phyloP scores from a whole-genome alignment of 768 basidiomycete genomes.

The Lentinula boryana region DNA sequence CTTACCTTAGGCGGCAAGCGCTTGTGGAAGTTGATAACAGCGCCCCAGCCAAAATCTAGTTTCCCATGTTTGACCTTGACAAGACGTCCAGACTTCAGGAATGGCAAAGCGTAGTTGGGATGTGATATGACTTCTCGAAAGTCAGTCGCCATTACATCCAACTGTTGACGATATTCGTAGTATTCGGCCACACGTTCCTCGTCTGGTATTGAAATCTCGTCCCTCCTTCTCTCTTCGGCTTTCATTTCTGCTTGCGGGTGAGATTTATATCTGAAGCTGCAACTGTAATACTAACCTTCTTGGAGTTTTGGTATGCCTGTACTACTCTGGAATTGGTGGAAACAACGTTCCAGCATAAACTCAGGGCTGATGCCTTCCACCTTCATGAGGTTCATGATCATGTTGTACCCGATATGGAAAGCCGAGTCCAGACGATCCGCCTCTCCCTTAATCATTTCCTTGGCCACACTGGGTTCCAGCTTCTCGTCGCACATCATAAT shows the following conservation, averaged over 20 bases:
- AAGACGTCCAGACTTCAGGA: constrained; percentile 88
- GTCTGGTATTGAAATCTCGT: constrained; percentile 68
- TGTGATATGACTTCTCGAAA: constrained; percentile 92
- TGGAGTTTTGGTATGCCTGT: constrained; percentile 83
- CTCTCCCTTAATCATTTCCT: constrained; percentile 97
- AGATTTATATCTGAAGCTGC: not conserved
- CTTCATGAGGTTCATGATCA: constrained; percentile 97
- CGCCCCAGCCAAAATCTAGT: constrained; percentile 94
- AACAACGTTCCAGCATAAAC: constrained; percentile 95
- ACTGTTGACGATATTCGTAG: constrained; percentile 88
- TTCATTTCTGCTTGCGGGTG: constrained; percentile 52
- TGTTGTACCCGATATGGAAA: constrained; percentile 98
- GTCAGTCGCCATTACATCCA: constrained; percentile 84
- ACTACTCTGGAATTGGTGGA: constrained; percentile 97
- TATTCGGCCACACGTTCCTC: constrained; percentile 84
- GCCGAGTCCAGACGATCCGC: constrained; percentile 96
- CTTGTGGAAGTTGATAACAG: constrained; percentile 89
- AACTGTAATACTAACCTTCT: constrained; percentile 49
- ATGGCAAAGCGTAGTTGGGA: constrained; percentile 90
- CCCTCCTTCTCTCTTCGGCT: constrained; percentile 61
- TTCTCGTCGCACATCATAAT: constrained; percentile 99
- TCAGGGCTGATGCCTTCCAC: constrained; percentile 98
- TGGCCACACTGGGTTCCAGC: constrained; percentile 86
- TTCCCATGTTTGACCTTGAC: constrained; percentile 85
- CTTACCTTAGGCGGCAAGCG: constrained; percentile 74